Base-by-base conservation (phyloP, 345 rosid genomes). In the Populus pruinosa region DNA sequence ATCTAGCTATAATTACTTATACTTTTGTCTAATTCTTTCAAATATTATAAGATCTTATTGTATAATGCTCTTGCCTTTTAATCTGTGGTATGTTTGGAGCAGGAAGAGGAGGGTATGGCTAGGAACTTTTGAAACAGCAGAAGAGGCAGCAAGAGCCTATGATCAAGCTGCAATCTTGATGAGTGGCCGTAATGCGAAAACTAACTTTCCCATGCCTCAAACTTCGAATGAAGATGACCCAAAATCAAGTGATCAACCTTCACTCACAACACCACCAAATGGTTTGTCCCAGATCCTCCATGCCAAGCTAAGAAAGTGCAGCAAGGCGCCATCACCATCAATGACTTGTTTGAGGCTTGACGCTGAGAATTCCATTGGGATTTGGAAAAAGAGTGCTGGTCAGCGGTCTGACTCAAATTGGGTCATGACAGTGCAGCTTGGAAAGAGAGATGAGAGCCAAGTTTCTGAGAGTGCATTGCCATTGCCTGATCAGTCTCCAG, bases 321-420 rank as follows among this genome's bases (percentile, higher is more conserved):
- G 93, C 89, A 89, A 89, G 72, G 69, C 82, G 4, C 89, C 92
- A 25, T 91, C 93, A 5, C 91, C 97, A 17, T 91, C 97, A 4
- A 83, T 92, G 73, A 92, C 95, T 13, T 92, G 93, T 67, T 81
- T 92, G 6, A 89, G 97, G 83, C 97, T 92, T 6, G 97, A 91
- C 83, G 88, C 87, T 0, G 89, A 86, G 77, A 92, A 83, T 73
- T 89, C 91, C 77, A 91, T 92, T 14, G 97, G 97, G 17, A 92
- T 92, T 2, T 92, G 97, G 97, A 95, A 92, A 71, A 92, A 88
- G 83, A 86, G 91, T 0, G 95, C 93, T 0, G 97, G 95, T 43
- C 75, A 88, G 61, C 82, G 78, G 47, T 87, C 95, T 0, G 89
- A 85, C 67, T 89, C 93, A 8, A 87, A 82, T 11, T 92, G 94